Evolutionary conservation across 2,329 filamentous ascomycete species (phyloP).

Genomic region (Alternaria infectoria): DNA sequence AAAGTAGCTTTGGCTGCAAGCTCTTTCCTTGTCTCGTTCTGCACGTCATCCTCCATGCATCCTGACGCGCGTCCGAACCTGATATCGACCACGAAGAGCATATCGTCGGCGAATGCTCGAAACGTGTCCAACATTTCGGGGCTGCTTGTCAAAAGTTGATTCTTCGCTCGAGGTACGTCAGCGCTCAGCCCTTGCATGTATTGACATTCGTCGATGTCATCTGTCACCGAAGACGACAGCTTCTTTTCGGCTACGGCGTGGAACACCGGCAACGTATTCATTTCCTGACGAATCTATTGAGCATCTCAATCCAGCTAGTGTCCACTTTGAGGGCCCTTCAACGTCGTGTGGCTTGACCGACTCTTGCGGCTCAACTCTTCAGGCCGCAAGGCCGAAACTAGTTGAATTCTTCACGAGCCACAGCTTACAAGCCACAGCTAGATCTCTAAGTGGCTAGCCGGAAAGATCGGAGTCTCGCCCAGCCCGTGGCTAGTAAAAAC

Average conservation of each 20-base stretch:
- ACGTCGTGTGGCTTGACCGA: conserved; percentile 1
- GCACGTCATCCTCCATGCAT: neutral
- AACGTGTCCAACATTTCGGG: neutral
- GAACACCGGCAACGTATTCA: neutral
- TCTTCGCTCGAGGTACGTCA: neutral
- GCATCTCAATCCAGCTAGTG: neutral
- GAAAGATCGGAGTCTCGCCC: conserved; percentile 23
- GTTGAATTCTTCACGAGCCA: neutral
- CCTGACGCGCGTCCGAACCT: neutral
- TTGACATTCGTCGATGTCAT: neutral
- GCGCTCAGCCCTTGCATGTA: neutral
- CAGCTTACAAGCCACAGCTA: conserved; percentile 1
- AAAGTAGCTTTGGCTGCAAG: neutral
- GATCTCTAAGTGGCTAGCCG: conserved; percentile 12
- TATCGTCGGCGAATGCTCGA: neutral
- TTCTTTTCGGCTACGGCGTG: neutral
- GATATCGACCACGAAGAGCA: neutral
- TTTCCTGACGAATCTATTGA: neutral
- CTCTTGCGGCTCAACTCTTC: neutral
- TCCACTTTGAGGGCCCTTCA: neutral
- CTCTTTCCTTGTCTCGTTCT: neutral
- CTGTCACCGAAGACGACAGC: neutral
- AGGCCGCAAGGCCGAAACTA: conserved; percentile 9
- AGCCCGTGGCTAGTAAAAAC: conserved; percentile 1
- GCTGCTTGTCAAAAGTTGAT: too few species aligned